Percentiles rank a stretch among this genome's conserved stretches.
phyloP scores from a whole-genome alignment of 2,329 filamentous ascomycete species.

The Cadophora malorum region DNA sequence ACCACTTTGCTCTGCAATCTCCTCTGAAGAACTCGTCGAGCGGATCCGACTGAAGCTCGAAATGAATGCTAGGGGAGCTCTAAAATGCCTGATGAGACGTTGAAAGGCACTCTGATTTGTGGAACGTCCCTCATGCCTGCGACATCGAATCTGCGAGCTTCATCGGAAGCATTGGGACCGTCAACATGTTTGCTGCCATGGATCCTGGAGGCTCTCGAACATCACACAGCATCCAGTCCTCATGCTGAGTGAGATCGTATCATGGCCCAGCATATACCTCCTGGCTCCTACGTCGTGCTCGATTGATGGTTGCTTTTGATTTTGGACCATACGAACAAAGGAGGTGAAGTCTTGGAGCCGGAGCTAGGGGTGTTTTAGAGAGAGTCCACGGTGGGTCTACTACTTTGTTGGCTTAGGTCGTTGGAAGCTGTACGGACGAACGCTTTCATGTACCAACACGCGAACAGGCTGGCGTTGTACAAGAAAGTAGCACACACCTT shows the following conservation, averaged over 20 bases:
- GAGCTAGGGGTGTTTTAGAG: neutral
- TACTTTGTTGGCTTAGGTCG: neutral
- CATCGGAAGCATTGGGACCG: neutral
- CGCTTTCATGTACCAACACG: neutral
- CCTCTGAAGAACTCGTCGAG: neutral
- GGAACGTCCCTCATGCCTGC: neutral
- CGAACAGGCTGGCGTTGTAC: neutral
- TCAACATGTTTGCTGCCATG: neutral
- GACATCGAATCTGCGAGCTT: neutral
- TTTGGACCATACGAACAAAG: neutral
- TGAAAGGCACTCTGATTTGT: neutral
- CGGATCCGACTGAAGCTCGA: neutral
- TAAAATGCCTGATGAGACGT: neutral
- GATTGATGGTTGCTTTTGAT: neutral
- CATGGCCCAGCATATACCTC: neutral
- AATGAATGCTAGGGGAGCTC: neutral
- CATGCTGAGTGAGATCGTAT: neutral
- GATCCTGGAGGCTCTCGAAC: neutral
- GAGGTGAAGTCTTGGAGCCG: neutral
- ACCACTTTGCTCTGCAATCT: neutral
- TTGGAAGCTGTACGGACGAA: neutral
- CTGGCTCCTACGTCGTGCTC: neutral
- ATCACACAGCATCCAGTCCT: neutral
- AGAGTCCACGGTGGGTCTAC: neutral
- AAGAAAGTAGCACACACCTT: neutral